phyloP scores from a whole-genome alignment of 2,329 filamentous ascomycete species.

The Zymoseptoria pseudotritici region DNA sequence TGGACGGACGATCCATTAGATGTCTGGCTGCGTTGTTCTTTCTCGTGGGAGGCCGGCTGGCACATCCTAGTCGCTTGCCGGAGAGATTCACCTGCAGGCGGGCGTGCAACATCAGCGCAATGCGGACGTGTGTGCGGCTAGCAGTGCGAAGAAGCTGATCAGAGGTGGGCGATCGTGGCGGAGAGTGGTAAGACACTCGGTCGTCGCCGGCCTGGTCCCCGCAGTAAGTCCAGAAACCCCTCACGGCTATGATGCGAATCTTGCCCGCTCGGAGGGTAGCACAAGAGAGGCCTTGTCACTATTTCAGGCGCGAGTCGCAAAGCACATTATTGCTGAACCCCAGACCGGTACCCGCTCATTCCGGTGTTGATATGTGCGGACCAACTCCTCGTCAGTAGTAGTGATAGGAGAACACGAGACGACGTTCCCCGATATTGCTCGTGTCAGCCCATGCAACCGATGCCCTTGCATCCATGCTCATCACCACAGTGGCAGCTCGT shows the following conservation, averaged over 20 bases:
- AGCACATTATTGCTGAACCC: neutral
- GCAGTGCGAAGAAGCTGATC: neutral
- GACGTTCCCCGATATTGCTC: neutral
- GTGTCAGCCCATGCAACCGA: neutral
- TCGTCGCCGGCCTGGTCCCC: neutral
- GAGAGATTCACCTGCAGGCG: neutral
- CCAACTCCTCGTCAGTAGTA: neutral
- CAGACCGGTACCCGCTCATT: neutral
- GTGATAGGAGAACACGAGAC: neutral
- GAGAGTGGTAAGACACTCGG: neutral
- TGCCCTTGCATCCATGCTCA: too few species aligned
- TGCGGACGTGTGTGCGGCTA: neutral
- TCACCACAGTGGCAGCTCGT: too few species aligned
- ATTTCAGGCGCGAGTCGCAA: neutral
- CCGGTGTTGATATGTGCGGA: neutral
- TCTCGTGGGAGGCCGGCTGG: neutral
- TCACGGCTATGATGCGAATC: neutral
- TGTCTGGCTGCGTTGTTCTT: neutral
- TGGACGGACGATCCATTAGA: neutral
- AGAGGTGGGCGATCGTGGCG: neutral
- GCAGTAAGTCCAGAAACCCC: neutral
- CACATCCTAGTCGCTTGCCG: neutral
- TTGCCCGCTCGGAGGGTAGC: neutral
- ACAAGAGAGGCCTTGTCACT: neutral
- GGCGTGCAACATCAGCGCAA: neutral